A percentile compares a stretch with the other conserved stretches of the same genome.
Conservation (phyloP, 169 alveolate species). For the Eimeria nieschulzi region DNA sequence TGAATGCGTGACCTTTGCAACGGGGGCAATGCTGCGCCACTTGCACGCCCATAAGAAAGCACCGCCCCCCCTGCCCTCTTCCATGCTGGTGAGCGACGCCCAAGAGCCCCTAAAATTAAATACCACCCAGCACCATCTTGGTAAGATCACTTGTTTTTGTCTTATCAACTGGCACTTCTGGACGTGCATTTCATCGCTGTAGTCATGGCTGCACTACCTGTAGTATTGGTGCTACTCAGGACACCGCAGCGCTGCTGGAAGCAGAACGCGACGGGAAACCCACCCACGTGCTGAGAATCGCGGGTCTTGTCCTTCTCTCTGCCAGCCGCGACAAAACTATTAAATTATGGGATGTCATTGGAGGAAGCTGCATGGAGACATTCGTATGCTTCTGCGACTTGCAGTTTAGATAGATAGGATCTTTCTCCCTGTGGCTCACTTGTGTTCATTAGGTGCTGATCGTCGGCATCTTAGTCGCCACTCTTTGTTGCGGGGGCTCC, state of each 20-base stretch:
- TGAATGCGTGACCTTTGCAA: conserved; percentile 45
- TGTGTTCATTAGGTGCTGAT: background rate
- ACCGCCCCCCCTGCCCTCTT: conserved; percentile 59
- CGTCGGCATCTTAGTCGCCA: background rate
- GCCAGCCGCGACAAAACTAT: conserved; percentile 45
- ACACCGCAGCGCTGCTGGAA: background rate
- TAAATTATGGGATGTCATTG: conserved; percentile 44
- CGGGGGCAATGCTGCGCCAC: conserved; percentile 66
- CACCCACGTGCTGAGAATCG: conserved; percentile 11
- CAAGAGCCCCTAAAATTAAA: too few relatives aligned
- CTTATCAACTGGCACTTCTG: too few relatives aligned
- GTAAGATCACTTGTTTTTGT: too few relatives aligned
- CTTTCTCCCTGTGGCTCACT: background rate
- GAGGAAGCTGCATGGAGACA: conserved; percentile 38
- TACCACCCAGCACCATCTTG: too few relatives aligned
- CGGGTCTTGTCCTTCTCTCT: conserved; percentile 45
- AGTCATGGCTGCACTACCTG: too few relatives aligned
- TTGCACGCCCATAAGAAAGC: conserved; percentile 43
- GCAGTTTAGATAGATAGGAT: background rate
- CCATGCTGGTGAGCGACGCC: conserved; percentile 42
- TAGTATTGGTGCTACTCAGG: background rate
- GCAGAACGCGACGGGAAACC: conserved; percentile 3
- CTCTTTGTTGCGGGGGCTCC: background rate
- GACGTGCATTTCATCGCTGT: too few relatives aligned
- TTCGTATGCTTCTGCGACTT: conserved; percentile 29